Evolutionary conservation across 306 rosid genomes (phyloP), one percentile per base, ranked within the genome.

Genomic region (Quercus variabilis): DNA sequence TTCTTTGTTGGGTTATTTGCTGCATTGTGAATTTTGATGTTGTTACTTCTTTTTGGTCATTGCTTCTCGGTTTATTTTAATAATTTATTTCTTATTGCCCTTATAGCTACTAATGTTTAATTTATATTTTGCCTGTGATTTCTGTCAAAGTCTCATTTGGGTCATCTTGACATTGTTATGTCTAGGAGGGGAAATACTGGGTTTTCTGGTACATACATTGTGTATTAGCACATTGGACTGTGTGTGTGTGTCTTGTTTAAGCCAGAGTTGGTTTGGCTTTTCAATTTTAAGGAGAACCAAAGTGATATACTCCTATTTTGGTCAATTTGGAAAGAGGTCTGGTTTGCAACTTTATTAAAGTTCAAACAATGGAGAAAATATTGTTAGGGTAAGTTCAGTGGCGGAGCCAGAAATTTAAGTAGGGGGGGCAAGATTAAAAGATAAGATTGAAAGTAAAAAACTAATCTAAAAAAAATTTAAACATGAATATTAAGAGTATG

Each of bases 201-300:
- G 63, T 51, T 71, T 71, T 25, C 35, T 76, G 51, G 65, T 64
- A 7, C 18, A 64, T 7, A 19, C 35, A 73, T 20, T 77, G n/a
- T 69, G 54, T 51, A 31, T 55, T 31, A 13, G 46, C 7, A 5
- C 55, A 54, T 23, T 77, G 15, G 62, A 55, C 41, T 55, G 5
- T 33, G 52, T 21, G 5, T 21, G 5, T 26, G 11, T 35, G 18
- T 76, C 35, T 3, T n/a, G 15, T 23, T 23, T 13, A 68, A 28
- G 10, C 4, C 21, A 64, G 43, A 68, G 14, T 18, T 35, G 54
- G 72, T 7, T 23, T 15, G 55, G 46, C 23, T 65, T 51, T 38
- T 56, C 60, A 41, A 31, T 62, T 79, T 79, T n/a, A n/a, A 68
- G 31, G 52, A 3, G 72, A 35, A 68, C 25, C 72, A 68, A 35